A percentile compares a stretch with the other conserved stretches of the same genome.
Conservation (phyloP, 495 filamentous ascomycete species). For the Penicillium subrubescens region DNA sequence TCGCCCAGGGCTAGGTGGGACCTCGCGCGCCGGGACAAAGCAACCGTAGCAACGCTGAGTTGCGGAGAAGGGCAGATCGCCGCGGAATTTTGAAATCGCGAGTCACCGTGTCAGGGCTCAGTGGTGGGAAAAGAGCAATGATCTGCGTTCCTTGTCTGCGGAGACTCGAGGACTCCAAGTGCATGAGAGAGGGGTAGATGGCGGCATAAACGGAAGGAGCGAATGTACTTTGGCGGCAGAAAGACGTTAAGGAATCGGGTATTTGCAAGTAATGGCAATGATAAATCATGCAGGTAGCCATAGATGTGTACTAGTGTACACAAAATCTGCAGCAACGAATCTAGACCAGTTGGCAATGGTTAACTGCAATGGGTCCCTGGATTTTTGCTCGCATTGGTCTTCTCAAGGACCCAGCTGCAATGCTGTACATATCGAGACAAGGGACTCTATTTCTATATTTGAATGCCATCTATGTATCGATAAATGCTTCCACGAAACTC, state of each 20-base stretch:
- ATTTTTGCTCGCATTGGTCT: slow-evolving; percentile 7
- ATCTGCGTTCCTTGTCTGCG: slow-evolving; percentile 24
- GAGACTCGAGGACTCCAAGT: slow-evolving; percentile 7
- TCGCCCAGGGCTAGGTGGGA: not conserved
- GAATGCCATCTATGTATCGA: not conserved
- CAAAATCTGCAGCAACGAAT: not conserved
- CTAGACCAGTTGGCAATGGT: not conserved
- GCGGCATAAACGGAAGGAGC: not conserved
- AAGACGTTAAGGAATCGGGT: not conserved
- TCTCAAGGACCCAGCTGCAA: not conserved
- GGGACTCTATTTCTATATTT: not conserved
- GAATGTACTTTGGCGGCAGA: not conserved
- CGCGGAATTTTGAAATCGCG: slow-evolving; percentile 2
- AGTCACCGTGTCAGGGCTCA: slow-evolving; percentile 12
- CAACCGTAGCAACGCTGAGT: slow-evolving; percentile 30
- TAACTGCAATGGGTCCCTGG: slow-evolving; percentile 16
- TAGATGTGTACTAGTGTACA: not conserved
- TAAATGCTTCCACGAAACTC: not conserved
- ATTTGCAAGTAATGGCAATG: not conserved
- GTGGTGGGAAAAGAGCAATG: slow-evolving; percentile 20
- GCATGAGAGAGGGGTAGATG: slow-evolving; percentile 15
- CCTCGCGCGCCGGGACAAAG: slow-evolving; percentile 21
- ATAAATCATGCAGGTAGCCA: not conserved
- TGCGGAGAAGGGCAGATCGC: slow-evolving; percentile 10
- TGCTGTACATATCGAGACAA: not conserved